Base-by-base conservation (phyloP, 2,329 filamentous ascomycete genomes). In the Teratosphaeria viscida region DNA sequence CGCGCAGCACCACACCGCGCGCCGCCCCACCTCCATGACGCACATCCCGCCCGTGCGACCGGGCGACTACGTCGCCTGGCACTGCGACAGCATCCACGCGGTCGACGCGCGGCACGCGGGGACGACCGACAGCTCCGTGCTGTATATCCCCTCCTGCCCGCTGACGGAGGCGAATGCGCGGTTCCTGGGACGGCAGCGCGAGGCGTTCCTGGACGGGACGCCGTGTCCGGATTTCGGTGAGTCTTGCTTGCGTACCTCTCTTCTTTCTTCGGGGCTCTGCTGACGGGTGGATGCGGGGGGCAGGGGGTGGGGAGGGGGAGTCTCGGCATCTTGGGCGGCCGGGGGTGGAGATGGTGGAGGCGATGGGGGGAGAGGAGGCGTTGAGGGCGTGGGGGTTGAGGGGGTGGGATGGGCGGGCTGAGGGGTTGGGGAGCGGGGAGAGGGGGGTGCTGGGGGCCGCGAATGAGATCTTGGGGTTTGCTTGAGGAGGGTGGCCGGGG, bases 61-160 rank as follows among this genome's bases (percentile, higher is more conserved):
- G 0, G 88, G 88, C 1, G 88, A 92, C 70, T 90, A 85, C 67
- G 85, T 95, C 1, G 78, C 84, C 66, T 82, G 90, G 90, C 90
- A 95, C 71, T 92, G 89, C 71, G 68, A 70, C 56, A 73, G 79
- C 12, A 87, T 95, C 55, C 92, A 96, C 71, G 84, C 90, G 0
- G 92, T 96, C 0, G 92, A 96, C 75, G 86, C 84, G 64, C 78
- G 85, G 1, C 92, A 96, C 70, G 74, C 73, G 1, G 92, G 92
- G 1, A 78, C 75, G 1, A 73, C 77, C 0, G 92, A 96, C 72
- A 90, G 88, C 0, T 91, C 86, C 66, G 92, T 96, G 0, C 69
- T 96, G 61, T 96, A 96, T 68, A 95, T 96, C 59, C 91, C 92
- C 0, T 86, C 89, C 0, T 94, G 89, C 58, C 91, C 92, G 0